Evolutionary conservation across 208 protist species (phyloP), one percentile per base, ranked within the genome.

Genomic region (Leishmania guyanensis): DNA sequence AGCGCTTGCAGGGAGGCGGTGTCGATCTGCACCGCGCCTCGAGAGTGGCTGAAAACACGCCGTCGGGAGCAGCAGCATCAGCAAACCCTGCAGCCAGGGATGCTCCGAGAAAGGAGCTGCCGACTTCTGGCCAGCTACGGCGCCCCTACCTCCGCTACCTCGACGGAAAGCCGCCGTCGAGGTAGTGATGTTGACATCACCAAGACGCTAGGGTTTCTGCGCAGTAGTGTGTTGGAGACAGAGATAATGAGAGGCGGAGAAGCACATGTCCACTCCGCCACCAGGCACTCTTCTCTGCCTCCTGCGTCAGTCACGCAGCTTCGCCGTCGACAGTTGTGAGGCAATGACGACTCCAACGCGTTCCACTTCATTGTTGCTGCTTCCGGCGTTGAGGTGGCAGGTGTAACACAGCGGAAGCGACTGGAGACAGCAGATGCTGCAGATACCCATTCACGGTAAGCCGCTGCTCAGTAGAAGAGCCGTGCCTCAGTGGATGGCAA

Each of bases 11-110:
- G 17, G 12, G 20, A 20, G 65, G 36, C 5, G 17, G 36, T 20
- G 9, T 33, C 5, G 20, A 14, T 71, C 36, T n/a, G 14, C 36
- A 20, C 14, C 8, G 36, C 29, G 12, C 78, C 69, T 29, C 54
- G 78, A 33, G 78, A 71, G 58, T 50, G 5, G 26, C 78, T 82
- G 9, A 70, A 58, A 10, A 48, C 66, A 39, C 43, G 78, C 16
- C 71, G 36, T 48, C 16, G 12, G 70, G 48, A 26, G 14, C n/a
- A 60, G 54, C 66, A 75, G 50, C 70, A 43, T 17, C 46, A 17
- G 48, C 48, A 75, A 12, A 22, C 29, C 22, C 48, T n/a, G 33
- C 48, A 53, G 14, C 5, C 43, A 58, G 22, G 58, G 50, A 43
- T 58, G 50, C 10, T 3, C 48, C 70, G 17, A 48, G 17, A 75